These are phyloP conservation scores for Fusarium illudens DNA, from an alignment of 2,329 filamentous ascomycete genomes.

Conservation along the genomic window DNA sequence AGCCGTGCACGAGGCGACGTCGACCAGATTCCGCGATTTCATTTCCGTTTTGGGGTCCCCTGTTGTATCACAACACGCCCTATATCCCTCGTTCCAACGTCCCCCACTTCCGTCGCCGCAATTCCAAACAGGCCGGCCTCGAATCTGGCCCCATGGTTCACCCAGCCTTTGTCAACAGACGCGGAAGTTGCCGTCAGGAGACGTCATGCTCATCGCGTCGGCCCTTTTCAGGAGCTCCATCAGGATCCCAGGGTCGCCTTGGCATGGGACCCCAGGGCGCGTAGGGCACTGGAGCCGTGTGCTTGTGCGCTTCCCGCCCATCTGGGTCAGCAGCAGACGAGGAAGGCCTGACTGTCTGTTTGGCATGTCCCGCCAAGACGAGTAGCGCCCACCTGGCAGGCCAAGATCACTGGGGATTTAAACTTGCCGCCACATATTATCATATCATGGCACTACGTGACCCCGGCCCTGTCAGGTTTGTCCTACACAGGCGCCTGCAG, in stretches of 20 bases:
- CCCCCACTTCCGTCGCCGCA: conserved; percentile 40
- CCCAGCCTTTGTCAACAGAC: conserved; percentile 6
- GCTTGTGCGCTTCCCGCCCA: conserved; percentile 28
- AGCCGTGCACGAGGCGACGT: conserved; percentile 24
- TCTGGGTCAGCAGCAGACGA: conserved; percentile 17
- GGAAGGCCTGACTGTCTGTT: too few species aligned
- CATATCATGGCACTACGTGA: conserved; percentile 16
- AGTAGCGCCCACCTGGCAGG: conserved; percentile 32
- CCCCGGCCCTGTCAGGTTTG: background rate
- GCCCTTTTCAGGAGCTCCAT: conserved; percentile 27
- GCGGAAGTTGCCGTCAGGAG: conserved; percentile 26
- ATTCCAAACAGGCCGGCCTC: conserved; percentile 34
- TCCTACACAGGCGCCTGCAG: background rate
- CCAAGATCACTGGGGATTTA: conserved; percentile 25
- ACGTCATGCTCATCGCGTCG: conserved; percentile 30
- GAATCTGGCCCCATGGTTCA: conserved; percentile 30
- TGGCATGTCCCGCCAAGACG: conserved; percentile 28
- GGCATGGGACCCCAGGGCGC: background rate
- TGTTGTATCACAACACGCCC: conserved; percentile 26
- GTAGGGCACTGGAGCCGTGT: conserved; percentile 8
- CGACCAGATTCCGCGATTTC: conserved; percentile 35
- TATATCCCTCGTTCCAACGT: conserved; percentile 19
- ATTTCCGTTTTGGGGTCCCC: conserved; percentile 39
- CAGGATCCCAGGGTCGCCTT: conserved; percentile 12
- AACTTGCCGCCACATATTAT: conserved; percentile 14